These are phyloP conservation scores for Epichloe amarillans DNA, from an alignment of 2,329 filamentous ascomycete genomes.

Conservation along the genomic window DNA sequence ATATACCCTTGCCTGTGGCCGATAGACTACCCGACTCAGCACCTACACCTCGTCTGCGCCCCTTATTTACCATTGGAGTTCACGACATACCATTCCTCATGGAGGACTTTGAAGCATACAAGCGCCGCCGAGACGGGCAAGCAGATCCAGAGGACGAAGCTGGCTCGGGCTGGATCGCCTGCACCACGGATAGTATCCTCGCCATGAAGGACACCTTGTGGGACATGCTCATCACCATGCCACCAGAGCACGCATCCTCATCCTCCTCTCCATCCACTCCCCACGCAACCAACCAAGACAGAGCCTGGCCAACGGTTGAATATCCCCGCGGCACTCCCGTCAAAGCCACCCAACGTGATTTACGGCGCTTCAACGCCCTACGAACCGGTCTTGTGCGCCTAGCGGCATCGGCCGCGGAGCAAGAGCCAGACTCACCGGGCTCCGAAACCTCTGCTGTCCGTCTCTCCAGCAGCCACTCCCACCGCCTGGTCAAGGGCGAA, in stretches of 20 bases:
- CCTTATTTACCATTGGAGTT: constrained; percentile 86
- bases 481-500: constrained; percentile 20
- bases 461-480: constrained; percentile 15
- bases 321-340: constrained; percentile 49
- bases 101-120: constrained; percentile 39
- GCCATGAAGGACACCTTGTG: constrained; percentile 76
- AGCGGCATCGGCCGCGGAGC: constrained; percentile 13
- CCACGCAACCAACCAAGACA: constrained; percentile 35
- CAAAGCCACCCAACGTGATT: constrained; percentile 81
- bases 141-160: constrained; percentile 30
- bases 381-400: constrained; percentile 46
- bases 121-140: constrained; percentile 22
- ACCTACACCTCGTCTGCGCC: constrained; percentile 53
- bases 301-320: constrained; percentile 65
- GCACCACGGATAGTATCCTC: constrained; percentile 89
- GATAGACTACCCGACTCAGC: constrained; percentile 53
- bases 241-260: constrained; percentile 38
- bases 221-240: constrained; percentile 79
- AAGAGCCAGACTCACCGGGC: constrained; percentile 15
- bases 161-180: constrained; percentile 73
- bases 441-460: constrained; percentile 15
- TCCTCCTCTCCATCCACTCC: not conserved
- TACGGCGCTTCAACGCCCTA: constrained; percentile 64
- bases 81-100: constrained; percentile 78
- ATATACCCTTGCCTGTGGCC: constrained; percentile 62